Evolutionary conservation across 805 yeast species (phyloP).

Genomic region (Saccharomycopsis javanensis): DNA sequence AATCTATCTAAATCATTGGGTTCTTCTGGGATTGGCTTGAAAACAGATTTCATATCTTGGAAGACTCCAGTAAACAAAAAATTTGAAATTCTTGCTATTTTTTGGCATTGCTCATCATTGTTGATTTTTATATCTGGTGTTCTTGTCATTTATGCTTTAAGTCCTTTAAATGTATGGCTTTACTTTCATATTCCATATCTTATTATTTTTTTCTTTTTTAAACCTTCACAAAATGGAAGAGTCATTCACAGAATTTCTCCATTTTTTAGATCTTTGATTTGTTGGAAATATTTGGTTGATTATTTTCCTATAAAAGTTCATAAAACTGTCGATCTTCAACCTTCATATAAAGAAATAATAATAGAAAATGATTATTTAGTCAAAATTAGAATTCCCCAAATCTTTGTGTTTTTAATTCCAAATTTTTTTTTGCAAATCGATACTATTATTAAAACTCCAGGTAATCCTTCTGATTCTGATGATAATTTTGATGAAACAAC

Average conservation of each 20-base stretch:
- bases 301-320: conserved; percentile 75
- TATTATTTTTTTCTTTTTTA: conserved; percentile 47
- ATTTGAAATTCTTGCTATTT: conserved; percentile 55
- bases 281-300: conserved; percentile 65
- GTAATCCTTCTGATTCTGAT: neutral
- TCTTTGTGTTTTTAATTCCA: neutral
- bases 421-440: neutral
- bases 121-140: conserved; percentile 52
- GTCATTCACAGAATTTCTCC: conserved; percentile 47
- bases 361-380: conserved; percentile 20
- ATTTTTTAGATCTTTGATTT: conserved; percentile 42
- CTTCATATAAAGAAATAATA: conserved; percentile 47
- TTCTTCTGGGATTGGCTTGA: neutral
- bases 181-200: conserved; percentile 54
- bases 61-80: conserved; percentile 48
- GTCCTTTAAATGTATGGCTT: conserved; percentile 55
- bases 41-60: conserved; percentile 36
- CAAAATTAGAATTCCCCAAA: neutral
- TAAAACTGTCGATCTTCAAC: conserved; percentile 59
- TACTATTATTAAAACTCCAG: neutral
- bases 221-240: conserved; percentile 67
- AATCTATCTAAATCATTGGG: too few relatives aligned
- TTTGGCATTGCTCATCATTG: conserved; percentile 52
- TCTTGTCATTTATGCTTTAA: conserved; percentile 46
- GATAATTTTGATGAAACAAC: neutral